Evolutionary conservation across 495 filamentous ascomycete genomes (phyloP).

Genomic region (Penicillium taxi): DNA sequence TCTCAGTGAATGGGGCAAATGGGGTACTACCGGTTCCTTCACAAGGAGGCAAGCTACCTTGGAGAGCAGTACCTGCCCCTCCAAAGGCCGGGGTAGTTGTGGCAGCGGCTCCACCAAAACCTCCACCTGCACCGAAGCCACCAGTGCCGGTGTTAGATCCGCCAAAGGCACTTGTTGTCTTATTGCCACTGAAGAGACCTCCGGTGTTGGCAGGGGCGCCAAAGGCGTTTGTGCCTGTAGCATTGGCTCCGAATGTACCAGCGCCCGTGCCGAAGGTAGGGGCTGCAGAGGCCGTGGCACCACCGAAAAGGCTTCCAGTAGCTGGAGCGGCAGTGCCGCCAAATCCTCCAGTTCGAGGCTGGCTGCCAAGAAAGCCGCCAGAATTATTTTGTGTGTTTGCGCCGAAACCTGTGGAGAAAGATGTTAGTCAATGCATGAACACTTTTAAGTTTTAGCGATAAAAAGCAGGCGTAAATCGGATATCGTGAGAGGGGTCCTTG

Average conservation of each 20-base stretch:
- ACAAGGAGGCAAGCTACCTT: constrained; percentile 34
- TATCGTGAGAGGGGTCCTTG: neutral
- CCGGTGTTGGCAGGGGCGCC: constrained; percentile 33
- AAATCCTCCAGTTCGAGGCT: constrained; percentile 34
- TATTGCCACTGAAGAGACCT: constrained; percentile 44
- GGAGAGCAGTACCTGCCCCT: constrained; percentile 40
- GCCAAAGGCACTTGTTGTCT: constrained; percentile 29
- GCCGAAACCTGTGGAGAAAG: constrained; percentile 46
- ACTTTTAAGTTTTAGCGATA: constrained; percentile 34
- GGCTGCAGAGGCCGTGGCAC: constrained; percentile 36
- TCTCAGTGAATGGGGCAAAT: constrained; percentile 73
- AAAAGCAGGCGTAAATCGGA: constrained; percentile 4
- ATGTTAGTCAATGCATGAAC: no score
- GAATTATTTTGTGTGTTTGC: constrained; percentile 24
- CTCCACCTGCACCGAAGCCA: constrained; percentile 17
- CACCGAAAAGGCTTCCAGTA: constrained; percentile 44
- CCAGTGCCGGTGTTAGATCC: constrained; percentile 25
- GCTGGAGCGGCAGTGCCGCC: constrained; percentile 35
- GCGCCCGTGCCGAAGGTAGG: constrained; percentile 18
- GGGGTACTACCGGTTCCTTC: constrained; percentile 66
- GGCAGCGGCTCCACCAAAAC: constrained; percentile 26
- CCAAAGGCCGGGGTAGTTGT: constrained; percentile 6
- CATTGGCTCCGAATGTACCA: constrained; percentile 23
- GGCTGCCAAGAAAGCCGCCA: constrained; percentile 24
- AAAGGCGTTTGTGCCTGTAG: constrained; percentile 26